Base-by-base conservation (phyloP, 768 basidiomycete genomes). In the Suillus plorans region DNA sequence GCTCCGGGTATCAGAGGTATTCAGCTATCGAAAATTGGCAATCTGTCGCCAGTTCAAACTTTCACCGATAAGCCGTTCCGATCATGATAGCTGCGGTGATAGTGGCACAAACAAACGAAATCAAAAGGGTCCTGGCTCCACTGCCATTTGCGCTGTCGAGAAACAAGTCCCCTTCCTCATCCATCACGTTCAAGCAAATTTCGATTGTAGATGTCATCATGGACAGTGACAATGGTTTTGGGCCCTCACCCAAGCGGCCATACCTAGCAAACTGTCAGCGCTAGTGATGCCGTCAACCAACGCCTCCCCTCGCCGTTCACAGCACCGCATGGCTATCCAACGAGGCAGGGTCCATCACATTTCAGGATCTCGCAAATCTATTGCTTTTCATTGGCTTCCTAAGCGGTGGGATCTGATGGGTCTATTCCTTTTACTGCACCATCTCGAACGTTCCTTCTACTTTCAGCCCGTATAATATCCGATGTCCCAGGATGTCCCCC, bases 101-200 rank as follows among this genome's bases (percentile, higher is more conserved):
- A 74, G 73, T 74, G 73, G 71, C 73, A 14, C 69, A 67, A 63
- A 8, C 63, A 61, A 57, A 73, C 74, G 71, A 69, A 63, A 50
- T 76, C 71, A 13, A 74, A 75, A 66, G 59, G 68, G n/a, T 22
- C 12, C 12, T n/a, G 45, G 12, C 13, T 74, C 4, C 70, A 71
- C 59, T 59, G 71, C 7, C 63, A 64, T 28, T 67, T 71, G 14
- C 68, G 37, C 22, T 69, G 68, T n/a, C 25, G 56, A 60, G 31
- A 63, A 45, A 63, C 60, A 55, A 63, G 36, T 61, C 60, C 45
- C 10, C 57, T 65, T 31, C 47, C 53, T 20, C 42, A 60, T 34
- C 58, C n/a, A 60, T 41, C 41, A 25, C 42, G 28, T 52, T 52
- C 16, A 7, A 20, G 12, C n/a, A 37, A 25, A 60, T 71, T 9